Evolutionary conservation across 148 eudicot species (phyloP), one percentile per base, ranked within the genome.

Genomic region (Amaranthus hypochondriacus): DNA sequence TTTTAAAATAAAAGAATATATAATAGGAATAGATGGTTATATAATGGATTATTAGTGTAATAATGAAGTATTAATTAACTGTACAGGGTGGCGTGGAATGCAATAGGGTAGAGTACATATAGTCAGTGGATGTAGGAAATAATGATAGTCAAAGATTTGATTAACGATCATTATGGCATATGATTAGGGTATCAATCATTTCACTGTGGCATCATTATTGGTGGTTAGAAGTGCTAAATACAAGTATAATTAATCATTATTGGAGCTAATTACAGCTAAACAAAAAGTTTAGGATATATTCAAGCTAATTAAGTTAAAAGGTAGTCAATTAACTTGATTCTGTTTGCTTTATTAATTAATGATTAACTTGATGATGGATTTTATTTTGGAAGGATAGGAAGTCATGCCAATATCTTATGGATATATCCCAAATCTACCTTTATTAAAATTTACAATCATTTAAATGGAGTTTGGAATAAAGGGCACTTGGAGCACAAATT

Each of bases 141-240:
- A 50, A 72, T 48, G 2, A 72, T 61, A 13, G 67, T 72, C 57
- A 72, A 61, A 60, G 56, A 72, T 72, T 72, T 60, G 68, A 72
- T 72, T 72, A 72, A 61, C 47, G 46, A 12, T 49, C 68, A 72
- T 61, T 13, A 59, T 60, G 67, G 47, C 66, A 60, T 59, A 72
- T 72, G 67, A 72, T 72, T 72, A 59, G 75, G 53, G 55, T 21
- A 28, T 51, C 54, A 72, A 49, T 57, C 63, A 56, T 70, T 56
- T 2, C 42, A 56, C 48, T 61, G 43, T 72, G 49, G 14, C 18
- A 51, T 72, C 56, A 72, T 61, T 72, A 56, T 46, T 55, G 62
- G 13, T n/a, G 62, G 21, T 58, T 15, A 70, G 5, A 7, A 56
- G 51, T 70, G 61, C 73, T 49, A 56, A 58, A 28, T 28, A 28